phyloP scores from a whole-genome alignment of 192 early-diverging fungal genomes.

The Glomus cerebriforme region DNA sequence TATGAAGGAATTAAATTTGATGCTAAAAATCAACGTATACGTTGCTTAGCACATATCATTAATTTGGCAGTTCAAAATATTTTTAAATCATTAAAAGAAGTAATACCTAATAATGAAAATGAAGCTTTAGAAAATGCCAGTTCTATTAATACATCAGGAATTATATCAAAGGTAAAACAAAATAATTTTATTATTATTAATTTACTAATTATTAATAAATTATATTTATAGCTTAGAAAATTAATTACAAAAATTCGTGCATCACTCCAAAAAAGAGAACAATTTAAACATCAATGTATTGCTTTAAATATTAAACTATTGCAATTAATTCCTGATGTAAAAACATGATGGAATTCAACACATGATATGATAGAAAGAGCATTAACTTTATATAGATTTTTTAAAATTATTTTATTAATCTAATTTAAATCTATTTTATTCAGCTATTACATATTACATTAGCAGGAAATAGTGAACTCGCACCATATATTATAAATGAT shows the following conservation, averaged over 20 bases:
- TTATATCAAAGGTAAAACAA: background rate
- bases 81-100: background rate
- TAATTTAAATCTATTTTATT: too few species aligned
- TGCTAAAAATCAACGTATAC: background rate
- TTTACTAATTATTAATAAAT: background rate
- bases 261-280: background rate
- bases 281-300: background rate
- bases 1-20: background rate
- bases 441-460: too few species aligned
- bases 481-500: too few species aligned
- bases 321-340: background rate
- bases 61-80: background rate
- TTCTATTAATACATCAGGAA: too few species aligned
- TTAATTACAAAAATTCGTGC: background rate
- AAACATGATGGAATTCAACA: background rate
- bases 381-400: background rate
- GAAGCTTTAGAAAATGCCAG: background rate
- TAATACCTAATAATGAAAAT: background rate
- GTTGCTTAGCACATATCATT: slow-evolving; percentile 2
- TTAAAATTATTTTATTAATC: too few species aligned
- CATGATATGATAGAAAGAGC: background rate
- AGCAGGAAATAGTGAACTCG: too few species aligned
- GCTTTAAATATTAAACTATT: background rate
- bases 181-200: background rate
- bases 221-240: background rate